These are phyloP conservation scores for Botrytis byssoidea DNA, from an alignment of 2,329 filamentous ascomycete species.

Conservation along the genomic window DNA sequence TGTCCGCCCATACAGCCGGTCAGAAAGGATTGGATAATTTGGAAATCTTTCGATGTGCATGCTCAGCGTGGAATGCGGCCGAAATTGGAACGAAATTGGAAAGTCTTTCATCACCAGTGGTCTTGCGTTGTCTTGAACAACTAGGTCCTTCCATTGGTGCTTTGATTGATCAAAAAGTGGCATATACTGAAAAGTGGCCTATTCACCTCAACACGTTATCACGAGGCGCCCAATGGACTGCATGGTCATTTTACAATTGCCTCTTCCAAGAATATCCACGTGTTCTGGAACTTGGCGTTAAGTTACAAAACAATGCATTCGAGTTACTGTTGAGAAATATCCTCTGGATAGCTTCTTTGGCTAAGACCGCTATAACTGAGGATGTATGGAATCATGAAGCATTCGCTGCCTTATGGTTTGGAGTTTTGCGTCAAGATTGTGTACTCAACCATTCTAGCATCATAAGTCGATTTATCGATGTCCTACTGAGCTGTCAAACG, in stretches of 20 bases:
- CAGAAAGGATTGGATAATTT: constrained; percentile 26
- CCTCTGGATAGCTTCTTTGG: constrained; percentile 35
- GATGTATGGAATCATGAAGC: constrained; percentile 21
- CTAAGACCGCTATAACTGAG: not conserved
- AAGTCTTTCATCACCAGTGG: constrained; percentile 19
- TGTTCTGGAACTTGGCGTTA: constrained; percentile 28
- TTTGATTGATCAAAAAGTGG: constrained; percentile 16
- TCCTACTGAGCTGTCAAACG: constrained; percentile 29
- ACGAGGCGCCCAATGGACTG: constrained; percentile 28
- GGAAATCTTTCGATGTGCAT: constrained; percentile 33
- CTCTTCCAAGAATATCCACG: constrained; percentile 36
- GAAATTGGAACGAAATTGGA: constrained; percentile 25
- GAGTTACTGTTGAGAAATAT: constrained; percentile 30
- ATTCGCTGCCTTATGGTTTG: constrained; percentile 33
- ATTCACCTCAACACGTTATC: constrained; percentile 21
- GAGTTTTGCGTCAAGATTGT: constrained; percentile 29
- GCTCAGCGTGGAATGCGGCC: constrained; percentile 32
- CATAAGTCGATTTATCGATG: constrained; percentile 35
- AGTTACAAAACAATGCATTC: constrained; percentile 24
- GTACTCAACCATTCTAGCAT: constrained; percentile 31
- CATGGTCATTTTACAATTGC: constrained; percentile 30
- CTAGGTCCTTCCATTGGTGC: constrained; percentile 24
- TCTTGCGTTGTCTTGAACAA: constrained; percentile 26
- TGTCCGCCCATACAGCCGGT: not conserved
- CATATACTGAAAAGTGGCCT: constrained; percentile 9